Evolutionary conservation across 2,329 filamentous ascomycete species (phyloP), one percentile per base, ranked within the genome.

Genomic region (Aspergillus brasiliensis): DNA sequence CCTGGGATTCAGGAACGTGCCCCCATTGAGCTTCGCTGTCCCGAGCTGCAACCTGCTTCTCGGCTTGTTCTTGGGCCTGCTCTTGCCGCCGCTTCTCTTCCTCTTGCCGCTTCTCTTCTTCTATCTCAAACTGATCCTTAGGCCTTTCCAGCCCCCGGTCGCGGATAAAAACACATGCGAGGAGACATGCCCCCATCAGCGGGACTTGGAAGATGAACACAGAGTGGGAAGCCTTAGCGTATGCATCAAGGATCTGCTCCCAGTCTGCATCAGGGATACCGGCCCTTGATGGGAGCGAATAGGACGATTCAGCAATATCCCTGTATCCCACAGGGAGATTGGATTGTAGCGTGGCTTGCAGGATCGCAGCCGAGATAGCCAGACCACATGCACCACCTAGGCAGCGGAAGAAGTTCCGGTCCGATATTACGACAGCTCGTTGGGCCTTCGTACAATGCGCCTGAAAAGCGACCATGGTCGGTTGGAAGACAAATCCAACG

Each of bases 401-500:
- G 49, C 81, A 83, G 7, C 87, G 82, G 61, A 88, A 79, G 68
- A 88, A 88, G 65, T 89, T 89, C 1, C 86, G 80, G 54, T 83
- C 82, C 2, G 84, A 85, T 37, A 87, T 88, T 19, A 87, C 82
- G 1, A 88, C 83, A 0, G 87, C 86, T 19, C 86, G 80, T 46
- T 88, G 82, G 0, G 80, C 73, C 67, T 85, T 85, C 1, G 79
- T 76, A 21, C 80, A 82, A 68, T 88, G 84, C 0, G 84, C 83
- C 68, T 87, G 85, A 13, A 84, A 70, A 1, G 85, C 86, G 5
- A 88, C 80, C 0, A 88, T 75, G 0, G 79, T 81, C 3, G 82
- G 81, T 60, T 84, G 82, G 62, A 83, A 82, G 5, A 78, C 76
- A 59, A 77, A 79, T 1, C 86, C 86, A 0, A 86, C 75, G 8